Evolutionary conservation across 768 basidiomycete species (phyloP), one percentile per base, ranked within the genome.

Genomic region (Pleurotus tuoliensis): DNA sequence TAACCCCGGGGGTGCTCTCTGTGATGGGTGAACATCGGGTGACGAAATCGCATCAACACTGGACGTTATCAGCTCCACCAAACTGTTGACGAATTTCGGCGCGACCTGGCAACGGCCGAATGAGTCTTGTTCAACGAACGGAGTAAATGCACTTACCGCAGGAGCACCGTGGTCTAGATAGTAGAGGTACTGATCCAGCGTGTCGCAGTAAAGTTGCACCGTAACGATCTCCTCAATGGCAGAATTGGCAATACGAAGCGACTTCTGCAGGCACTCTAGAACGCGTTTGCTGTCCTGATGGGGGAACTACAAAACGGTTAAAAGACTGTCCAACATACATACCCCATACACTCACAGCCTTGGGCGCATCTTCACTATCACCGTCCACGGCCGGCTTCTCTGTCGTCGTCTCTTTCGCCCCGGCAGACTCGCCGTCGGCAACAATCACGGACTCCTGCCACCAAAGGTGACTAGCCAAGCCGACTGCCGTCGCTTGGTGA

Each of bases 201-300:
- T 93, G 69, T 98, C 94, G 61, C 92, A 93, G 68, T 98, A 98
- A 6, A 98, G 78, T 67, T 98, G 96, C 2, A 98, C 88, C 3
- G 92, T 98, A 39, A 97, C 92, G 60, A 98, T 91, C 65, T 98
- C 95, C 70, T 98, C 97, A 53, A 94, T 95, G 22, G 92, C 92
- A 2, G 93, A 94, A 64, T 95, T 94, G 4, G 97, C 97, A 64
- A 97, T 98, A 2, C 96, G 85, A 22, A 98, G 78, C 3, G 94
- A 92, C 69, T 98, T 98, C 69, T 99, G 97, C 30, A 99, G 78
- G 67, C 97, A 99, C 71, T 99, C 97, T 30, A 99, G 76, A 0
- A 99, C 95, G 20, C 97, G 91, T 66, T 98, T 98, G 71, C 94
- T 95, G 67, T 99, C 97, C 62, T 93, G 88, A 66, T 90, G 88